These are phyloP conservation scores for Pythium brachiatum DNA, from an alignment of 352 stramenopile species.

Conservation along the genomic window DNA sequence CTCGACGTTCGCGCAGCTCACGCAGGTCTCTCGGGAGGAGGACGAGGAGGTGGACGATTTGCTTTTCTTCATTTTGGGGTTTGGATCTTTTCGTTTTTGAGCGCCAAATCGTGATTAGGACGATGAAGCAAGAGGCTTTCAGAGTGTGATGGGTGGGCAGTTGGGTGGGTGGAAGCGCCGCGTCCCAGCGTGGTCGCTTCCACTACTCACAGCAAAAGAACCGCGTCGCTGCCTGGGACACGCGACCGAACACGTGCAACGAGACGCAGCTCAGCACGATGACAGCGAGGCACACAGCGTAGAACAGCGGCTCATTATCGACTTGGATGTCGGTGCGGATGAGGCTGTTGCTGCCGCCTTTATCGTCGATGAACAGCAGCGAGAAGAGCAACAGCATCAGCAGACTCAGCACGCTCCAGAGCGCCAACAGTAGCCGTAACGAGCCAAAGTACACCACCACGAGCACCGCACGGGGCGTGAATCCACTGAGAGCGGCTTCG, in stretches of 20 bases:
- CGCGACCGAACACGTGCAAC: slow-evolving; percentile 34
- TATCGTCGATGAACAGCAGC: slow-evolving; percentile 33
- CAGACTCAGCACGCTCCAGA: slow-evolving; percentile 39
- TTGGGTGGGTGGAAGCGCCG: background rate
- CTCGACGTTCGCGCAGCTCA: slow-evolving; percentile 37
- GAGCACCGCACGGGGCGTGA: slow-evolving; percentile 40
- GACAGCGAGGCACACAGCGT: slow-evolving; percentile 2
- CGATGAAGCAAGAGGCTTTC: too few relatives aligned
- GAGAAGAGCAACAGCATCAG: slow-evolving; percentile 30
- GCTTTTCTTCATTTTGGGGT: background rate
- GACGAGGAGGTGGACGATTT: slow-evolving; percentile 18
- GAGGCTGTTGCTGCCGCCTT: slow-evolving; percentile 12
- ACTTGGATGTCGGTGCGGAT: slow-evolving; percentile 7
- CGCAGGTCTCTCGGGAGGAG: slow-evolving; percentile 26
- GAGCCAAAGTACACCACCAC: slow-evolving; percentile 48
- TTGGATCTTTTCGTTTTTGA: too few relatives aligned
- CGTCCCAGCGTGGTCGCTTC: slow-evolving; percentile 4
- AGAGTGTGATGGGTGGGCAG: slow-evolving; percentile 8
- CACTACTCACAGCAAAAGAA: slow-evolving; percentile 55
- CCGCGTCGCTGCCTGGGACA: slow-evolving; percentile 47
- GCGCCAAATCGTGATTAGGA: too few relatives aligned
- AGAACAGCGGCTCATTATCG: slow-evolving; percentile 17
- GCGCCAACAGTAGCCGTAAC: slow-evolving; percentile 30
- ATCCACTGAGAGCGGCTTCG: slow-evolving; percentile 31
- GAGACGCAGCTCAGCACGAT: background rate